Conservation (phyloP, 352 stramenopile genomes). For the Phytophthora pistaciae region DNA sequence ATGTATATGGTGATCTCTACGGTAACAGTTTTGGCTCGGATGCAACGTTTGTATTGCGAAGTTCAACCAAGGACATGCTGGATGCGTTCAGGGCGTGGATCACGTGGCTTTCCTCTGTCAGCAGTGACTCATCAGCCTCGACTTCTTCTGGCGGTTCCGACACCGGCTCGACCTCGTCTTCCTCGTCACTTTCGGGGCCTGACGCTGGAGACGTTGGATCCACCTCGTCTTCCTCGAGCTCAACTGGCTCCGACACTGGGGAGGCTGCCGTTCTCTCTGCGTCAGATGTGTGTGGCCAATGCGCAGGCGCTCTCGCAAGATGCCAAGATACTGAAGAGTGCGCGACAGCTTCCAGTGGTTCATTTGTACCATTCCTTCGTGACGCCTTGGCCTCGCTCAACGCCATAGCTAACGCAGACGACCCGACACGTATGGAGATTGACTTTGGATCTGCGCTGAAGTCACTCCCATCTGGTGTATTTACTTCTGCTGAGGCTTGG, state of each 20-base stretch:
- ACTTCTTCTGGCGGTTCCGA: neutral
- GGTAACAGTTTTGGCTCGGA: neutral
- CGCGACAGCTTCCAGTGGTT: neutral
- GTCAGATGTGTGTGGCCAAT: neutral
- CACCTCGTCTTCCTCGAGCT: neutral
- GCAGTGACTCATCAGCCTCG: neutral
- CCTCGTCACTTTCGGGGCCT: neutral
- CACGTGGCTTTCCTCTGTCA: neutral
- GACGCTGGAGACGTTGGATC: neutral
- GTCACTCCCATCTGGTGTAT: neutral
- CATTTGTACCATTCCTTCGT: neutral
- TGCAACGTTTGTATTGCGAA: neutral
- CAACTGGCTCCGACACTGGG: neutral
- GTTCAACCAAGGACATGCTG: neutral
- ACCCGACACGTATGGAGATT: neutral
- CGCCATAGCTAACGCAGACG: neutral
- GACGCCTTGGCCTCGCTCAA: neutral
- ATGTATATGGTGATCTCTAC: neutral
- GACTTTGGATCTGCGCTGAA: neutral
- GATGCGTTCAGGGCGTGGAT: neutral
- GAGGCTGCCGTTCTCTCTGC: neutral
- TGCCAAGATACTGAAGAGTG: conserved; percentile 1
- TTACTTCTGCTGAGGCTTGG: neutral
- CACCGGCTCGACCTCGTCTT: neutral
- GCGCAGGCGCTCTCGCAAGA: neutral